Conservation (phyloP, 768 basidiomycete genomes). For the Sistotremastrum niveocremeum region DNA sequence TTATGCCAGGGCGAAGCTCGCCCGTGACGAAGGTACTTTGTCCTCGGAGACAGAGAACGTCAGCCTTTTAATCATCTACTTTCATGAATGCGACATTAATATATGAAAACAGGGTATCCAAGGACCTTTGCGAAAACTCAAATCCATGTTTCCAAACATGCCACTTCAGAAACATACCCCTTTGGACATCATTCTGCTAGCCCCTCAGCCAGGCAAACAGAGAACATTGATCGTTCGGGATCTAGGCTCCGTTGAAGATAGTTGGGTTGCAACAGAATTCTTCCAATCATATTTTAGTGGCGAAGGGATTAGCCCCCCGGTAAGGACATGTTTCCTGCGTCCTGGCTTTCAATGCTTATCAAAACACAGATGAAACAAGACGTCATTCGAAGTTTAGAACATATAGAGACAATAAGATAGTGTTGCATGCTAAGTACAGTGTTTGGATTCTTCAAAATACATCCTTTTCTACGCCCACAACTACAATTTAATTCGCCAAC, state of each 20-base stretch:
- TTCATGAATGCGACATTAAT: not conserved
- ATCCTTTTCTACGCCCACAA: too few relatives aligned
- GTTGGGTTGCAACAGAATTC: slow-evolving; percentile 46
- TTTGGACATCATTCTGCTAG: slow-evolving; percentile 54
- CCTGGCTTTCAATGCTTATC: too few relatives aligned
- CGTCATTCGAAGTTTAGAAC: too few relatives aligned
- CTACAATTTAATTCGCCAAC: too few relatives aligned
- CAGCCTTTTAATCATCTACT: not conserved
- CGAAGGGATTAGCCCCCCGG: slow-evolving; percentile 7
- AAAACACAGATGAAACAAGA: too few relatives aligned
- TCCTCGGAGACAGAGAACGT: slow-evolving; percentile 42
- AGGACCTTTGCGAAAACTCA: slow-evolving; percentile 56
- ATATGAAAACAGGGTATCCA: slow-evolving; percentile 23
- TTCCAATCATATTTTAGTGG: slow-evolving; percentile 6
- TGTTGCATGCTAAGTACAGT: too few relatives aligned
- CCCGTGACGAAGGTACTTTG: slow-evolving; percentile 36
- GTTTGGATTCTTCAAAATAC: too few relatives aligned
- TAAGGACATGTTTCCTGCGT: not conserved
- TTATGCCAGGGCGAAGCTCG: slow-evolving; percentile 41
- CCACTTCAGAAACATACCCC: slow-evolving; percentile 52
- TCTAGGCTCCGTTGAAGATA: slow-evolving; percentile 54
- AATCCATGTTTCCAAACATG: slow-evolving; percentile 62
- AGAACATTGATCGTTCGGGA: slow-evolving; percentile 56
- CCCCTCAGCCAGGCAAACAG: slow-evolving; percentile 33
- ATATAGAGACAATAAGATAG: too few relatives aligned